Evolutionary conservation across 192 early-diverging fungal genomes (phyloP), one percentile per base, ranked within the genome.

Genomic region (Phycomyces blakesleeanus): DNA sequence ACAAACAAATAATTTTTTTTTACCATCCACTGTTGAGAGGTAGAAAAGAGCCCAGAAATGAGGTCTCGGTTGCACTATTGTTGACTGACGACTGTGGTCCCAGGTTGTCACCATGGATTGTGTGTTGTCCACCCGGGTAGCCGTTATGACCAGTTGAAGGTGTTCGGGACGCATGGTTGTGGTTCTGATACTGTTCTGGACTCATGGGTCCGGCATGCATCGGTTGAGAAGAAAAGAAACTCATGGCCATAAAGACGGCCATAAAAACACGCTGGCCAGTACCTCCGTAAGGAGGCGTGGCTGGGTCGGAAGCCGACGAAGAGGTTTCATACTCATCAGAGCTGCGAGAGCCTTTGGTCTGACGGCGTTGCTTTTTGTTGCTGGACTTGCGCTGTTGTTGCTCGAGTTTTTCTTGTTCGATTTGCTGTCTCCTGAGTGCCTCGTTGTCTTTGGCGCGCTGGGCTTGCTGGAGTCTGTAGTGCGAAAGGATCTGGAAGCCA

Each of bases 231-330:
- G 72, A 63, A 49, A 83, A 79, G 16, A 83, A 76, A 9, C 79
- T 78, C 14, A 78, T 71, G 26, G 74, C 75, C 81, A 83, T 83
- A 55, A 83, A 83, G 21, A 81, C 66, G 1, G 81, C 81, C 81
- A 83, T 83, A 44, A 83, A 69, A 5, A 78, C 70, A 59, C 81
- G 78, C 15, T 52, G 37, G 18, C 27, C 34, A 38, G 52, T 18
- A 41, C 16, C 14, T 10, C 44, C 52, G 5, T 27, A 57, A 20
- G 76, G 66, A 9, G 61, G 73, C 14, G 78, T 71, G 29, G 55
- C 25, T 37, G 67, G 54, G 53, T 61, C 55, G 12, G 67, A 26
- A 41, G 57, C 24, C 18, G 37, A 9, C 20, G 57, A 22, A 14
- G 39, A 39, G 18, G 57, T 25, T 22, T 38, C 29, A 29, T 39